Conservation (phyloP, 768 basidiomycete species). For the Myochromella boudieri region DNA sequence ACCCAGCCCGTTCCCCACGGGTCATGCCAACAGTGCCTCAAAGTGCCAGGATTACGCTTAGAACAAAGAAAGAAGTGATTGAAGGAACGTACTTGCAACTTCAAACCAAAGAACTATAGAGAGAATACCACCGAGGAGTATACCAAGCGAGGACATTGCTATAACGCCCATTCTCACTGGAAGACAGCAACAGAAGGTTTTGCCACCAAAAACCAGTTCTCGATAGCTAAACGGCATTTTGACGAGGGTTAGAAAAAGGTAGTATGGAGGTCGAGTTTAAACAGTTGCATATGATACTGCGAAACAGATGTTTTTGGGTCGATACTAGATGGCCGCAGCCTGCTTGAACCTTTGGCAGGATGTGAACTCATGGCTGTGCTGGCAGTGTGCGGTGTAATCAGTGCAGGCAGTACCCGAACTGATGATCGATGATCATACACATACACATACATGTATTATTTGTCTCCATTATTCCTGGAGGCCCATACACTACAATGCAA, state of each 20-base stretch:
- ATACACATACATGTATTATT: no score
- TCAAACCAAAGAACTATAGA: conserved; percentile 63
- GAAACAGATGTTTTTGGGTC: neutral
- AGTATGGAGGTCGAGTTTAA: neutral
- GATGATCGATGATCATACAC: no score
- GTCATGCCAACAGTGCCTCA: conserved; percentile 36
- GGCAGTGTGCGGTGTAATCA: no score
- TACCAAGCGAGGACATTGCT: conserved; percentile 50
- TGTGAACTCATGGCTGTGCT: no score
- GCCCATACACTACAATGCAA: no score
- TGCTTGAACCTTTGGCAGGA: no score
- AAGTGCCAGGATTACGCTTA: no score
- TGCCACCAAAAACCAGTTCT: conserved; percentile 48
- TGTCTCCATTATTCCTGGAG: no score
- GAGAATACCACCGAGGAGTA: conserved; percentile 53
- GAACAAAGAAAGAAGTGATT: no score
- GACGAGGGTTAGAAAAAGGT: neutral
- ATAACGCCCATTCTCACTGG: conserved; percentile 64
- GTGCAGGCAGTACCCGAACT: no score
- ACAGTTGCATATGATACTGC: neutral
- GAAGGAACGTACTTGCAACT: conserved; percentile 48
- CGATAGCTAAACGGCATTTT: conserved; percentile 44
- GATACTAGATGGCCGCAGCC: no score
- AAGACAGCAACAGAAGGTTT: conserved; percentile 60
- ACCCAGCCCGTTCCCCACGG: conserved; percentile 34